Conservation (phyloP, 2,329 filamentous ascomycete genomes). For the Thermoascus crustaceus region DNA sequence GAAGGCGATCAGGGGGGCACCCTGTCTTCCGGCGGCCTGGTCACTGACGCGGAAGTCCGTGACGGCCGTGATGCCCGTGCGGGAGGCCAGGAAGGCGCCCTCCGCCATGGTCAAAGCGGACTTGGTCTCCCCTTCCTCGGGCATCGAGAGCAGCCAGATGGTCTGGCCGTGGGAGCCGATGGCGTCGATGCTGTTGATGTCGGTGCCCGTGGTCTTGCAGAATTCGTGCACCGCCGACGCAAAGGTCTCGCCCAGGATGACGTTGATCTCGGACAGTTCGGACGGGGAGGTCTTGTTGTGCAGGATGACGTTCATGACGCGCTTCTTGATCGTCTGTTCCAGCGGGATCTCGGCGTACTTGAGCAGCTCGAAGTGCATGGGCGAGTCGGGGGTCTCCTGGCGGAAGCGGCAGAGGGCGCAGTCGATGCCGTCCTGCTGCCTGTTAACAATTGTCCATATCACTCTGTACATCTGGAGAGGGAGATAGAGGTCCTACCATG, state of each 20-base stretch:
- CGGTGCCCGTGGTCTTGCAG: conserved; percentile 36
- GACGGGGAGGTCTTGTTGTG: conserved; percentile 47
- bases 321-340: conserved; percentile 46
- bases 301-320: conserved; percentile 50
- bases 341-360: conserved; percentile 51
- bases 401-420: conserved; percentile 51
- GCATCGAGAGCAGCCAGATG: conserved; percentile 50
- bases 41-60: conserved; percentile 53
- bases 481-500: conserved; percentile 39
- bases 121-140: conserved; percentile 38
- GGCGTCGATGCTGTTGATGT: conserved; percentile 42
- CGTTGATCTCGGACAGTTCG: conserved; percentile 50
- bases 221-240: conserved; percentile 46
- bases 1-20: conserved; percentile 49
- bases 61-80: conserved; percentile 51
- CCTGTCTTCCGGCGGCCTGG: conserved; percentile 48
- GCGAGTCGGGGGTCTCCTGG: conserved; percentile 43
- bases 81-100: conserved; percentile 46
- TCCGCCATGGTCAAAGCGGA: conserved; percentile 51
- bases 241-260: conserved; percentile 50
- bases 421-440: conserved; percentile 44
- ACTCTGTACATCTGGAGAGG: not conserved
- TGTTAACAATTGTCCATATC: not conserved
- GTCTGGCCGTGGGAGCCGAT: conserved; percentile 54
- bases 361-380: conserved; percentile 51